Conservation (phyloP, 176 grass and related monocot genomes). For the Puccinellia tenuiflora region DNA sequence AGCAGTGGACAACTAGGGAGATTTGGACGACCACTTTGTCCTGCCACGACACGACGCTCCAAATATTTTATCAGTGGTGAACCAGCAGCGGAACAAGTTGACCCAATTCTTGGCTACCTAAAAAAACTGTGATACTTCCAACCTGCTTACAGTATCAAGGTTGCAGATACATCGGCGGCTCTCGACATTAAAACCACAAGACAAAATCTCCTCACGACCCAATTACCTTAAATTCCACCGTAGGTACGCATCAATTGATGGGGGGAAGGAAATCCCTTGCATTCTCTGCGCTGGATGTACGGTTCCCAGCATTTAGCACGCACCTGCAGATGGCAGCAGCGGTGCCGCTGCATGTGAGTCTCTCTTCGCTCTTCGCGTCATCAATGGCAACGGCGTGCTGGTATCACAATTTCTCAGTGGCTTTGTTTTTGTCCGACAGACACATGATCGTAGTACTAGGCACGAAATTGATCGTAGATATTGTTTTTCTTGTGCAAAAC, state of each 20-base stretch:
- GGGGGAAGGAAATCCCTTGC: neutral
- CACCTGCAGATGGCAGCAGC: neutral
- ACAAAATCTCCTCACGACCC: no score
- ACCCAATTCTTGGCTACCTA: neutral
- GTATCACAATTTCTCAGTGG: neutral
- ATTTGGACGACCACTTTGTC: neutral
- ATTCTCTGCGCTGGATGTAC: neutral
- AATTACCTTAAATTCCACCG: no score
- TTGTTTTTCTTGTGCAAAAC: neutral
- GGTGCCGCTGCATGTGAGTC: neutral
- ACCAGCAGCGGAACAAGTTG: neutral
- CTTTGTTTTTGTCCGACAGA: neutral
- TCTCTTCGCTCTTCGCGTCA: neutral
- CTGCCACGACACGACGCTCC: neutral
- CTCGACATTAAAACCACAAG: no score
- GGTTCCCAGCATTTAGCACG: neutral
- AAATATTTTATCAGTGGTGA: neutral
- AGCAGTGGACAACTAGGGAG: neutral
- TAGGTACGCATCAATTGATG: no score
- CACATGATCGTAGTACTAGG: neutral
- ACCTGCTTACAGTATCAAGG: no score
- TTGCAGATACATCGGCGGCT: no score
- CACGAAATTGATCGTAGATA: neutral
- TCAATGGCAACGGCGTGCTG: neutral
- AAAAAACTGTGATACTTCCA: neutral